Base-by-base conservation (phyloP, 2,329 filamentous ascomycete species). In the Trichoderma semiorbis region DNA sequence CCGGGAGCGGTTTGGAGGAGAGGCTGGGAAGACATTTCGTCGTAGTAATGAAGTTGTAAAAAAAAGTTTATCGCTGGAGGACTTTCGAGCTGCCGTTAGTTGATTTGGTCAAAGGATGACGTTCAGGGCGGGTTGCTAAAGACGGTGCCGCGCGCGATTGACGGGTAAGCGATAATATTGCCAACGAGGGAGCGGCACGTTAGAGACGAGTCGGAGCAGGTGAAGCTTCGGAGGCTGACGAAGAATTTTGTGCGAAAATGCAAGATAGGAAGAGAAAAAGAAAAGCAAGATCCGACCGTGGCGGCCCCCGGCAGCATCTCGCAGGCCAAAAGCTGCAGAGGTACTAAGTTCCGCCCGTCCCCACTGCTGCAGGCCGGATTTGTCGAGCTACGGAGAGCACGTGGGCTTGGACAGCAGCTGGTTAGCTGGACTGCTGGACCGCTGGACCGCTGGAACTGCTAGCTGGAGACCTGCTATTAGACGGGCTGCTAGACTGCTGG, bases 1-100 rank as follows among this genome's bases (percentile, higher is more conserved):
- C 95, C 95, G 75, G 94, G 95, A 67, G 95, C 92, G 67, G 94
- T 95, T 81, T 98, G 95, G 76, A 99, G 93, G 72, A 99, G 93
- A 79, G 96, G 96, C 85, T 98, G 95, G 81, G 91, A 94, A 75
- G 96, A 99, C 96, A 99, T 98, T 79, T 8, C 26, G 30, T 32
- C 24, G 16, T 28, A 39, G 50, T 16, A 11, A 50, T 26, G 81
- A 34, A 6, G 58, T 24, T 32, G 10, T n/a, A n/a, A 39, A 32
- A 67, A 36, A 50, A 69, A 5, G 30, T 18, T 8, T 68, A 36
- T 21, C 21, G 28, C 34, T 47, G 21, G 28, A 11, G 36, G 24
- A 24, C 30, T 5, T 58, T 58, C 50, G 24, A 68, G n/a, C 53
- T 60, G 28, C 65, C 64, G 64, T 50, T 57, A 57, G 21, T 67